phyloP scores from a whole-genome alignment of 2,329 filamentous ascomycete species.

The Aspergillus terreus region DNA sequence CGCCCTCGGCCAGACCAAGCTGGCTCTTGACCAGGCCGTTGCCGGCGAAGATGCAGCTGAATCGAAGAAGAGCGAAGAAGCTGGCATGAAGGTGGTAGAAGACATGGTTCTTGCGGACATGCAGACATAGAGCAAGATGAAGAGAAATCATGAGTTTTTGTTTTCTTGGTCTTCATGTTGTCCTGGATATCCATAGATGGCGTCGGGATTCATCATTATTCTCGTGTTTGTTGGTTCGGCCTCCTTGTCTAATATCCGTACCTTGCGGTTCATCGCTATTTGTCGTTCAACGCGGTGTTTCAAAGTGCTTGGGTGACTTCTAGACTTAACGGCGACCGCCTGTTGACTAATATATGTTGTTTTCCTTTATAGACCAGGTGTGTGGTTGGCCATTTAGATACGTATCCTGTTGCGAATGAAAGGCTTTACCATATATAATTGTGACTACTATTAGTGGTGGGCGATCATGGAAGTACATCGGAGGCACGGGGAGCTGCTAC shows the following conservation, averaged over 20 bases:
- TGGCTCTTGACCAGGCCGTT: constrained; percentile 77
- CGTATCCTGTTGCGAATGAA: not conserved
- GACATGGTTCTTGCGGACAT: constrained; percentile 47
- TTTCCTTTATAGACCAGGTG: not conserved
- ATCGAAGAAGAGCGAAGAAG: constrained; percentile 47
- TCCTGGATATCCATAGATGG: not conserved
- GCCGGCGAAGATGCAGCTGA: constrained; percentile 57
- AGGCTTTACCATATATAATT: no score
- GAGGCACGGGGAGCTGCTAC: no score
- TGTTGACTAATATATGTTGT: no score
- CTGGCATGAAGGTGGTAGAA: constrained; percentile 48
- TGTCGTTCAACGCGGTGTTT: no score
- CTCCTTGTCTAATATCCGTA: not conserved
- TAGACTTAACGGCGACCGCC: no score
- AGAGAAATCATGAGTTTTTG: constrained; percentile 4
- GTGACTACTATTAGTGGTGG: no score
- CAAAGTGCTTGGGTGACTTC: no score
- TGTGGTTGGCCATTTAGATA: not conserved
- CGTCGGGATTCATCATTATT: not conserved
- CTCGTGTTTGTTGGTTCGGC: not conserved
- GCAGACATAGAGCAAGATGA: constrained; percentile 15
- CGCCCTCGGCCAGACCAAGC: constrained; percentile 84
- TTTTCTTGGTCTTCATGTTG: not conserved
- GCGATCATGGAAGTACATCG: no score
- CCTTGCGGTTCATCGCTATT: no score